Evolutionary conservation across 192 early-diverging fungal species (phyloP).

Genomic region (Backusella tuberculispora): DNA sequence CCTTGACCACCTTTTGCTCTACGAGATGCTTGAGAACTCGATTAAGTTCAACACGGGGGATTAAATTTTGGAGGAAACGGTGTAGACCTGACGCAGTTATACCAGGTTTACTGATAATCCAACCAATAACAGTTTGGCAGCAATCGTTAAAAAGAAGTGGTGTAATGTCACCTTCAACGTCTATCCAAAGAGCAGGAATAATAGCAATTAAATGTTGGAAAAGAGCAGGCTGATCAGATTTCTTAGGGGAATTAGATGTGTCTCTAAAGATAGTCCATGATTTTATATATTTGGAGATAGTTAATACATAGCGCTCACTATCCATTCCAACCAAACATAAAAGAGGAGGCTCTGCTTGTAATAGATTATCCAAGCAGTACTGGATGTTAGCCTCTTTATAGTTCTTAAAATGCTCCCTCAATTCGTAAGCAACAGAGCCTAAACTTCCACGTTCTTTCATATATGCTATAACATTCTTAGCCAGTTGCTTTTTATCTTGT

Average conservation of each 20-base stretch:
- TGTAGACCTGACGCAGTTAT: neutral
- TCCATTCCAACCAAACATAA: neutral
- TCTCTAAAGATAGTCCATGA: neutral
- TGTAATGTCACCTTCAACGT: neutral
- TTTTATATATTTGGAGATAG: neutral
- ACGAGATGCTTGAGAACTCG: neutral
- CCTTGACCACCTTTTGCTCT: neutral
- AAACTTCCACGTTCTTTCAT: neutral
- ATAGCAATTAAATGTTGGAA: neutral
- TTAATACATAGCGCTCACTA: neutral
- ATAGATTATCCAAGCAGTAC: neutral
- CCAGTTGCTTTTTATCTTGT: neutral
- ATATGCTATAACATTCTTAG: neutral
- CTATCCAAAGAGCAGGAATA: neutral
- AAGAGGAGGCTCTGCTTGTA: neutral
- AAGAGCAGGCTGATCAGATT: neutral
- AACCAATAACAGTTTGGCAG: neutral
- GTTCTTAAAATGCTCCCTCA: neutral
- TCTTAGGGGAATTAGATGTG: neutral
- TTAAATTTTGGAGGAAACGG: neutral
- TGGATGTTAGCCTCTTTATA: neutral
- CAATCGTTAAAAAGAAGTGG: neutral
- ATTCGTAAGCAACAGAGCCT: conserved; percentile 1
- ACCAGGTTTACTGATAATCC: neutral
- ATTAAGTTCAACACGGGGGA: neutral